Base-by-base conservation (phyloP, 1,139 yeast species). In the Candida sp. region DNA sequence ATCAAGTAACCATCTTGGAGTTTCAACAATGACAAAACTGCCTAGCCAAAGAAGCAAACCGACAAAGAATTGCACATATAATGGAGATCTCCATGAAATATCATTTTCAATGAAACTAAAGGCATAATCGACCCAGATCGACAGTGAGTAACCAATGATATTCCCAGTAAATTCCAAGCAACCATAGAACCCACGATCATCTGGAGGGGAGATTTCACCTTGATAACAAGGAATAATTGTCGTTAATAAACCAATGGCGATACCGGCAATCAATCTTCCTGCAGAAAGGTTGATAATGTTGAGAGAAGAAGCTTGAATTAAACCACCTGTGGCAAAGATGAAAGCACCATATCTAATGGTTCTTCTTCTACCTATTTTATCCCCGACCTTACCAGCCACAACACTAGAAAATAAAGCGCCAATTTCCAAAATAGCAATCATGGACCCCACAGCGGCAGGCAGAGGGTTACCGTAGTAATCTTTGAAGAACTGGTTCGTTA, bases 191-290 rank as follows among this genome's bases (percentile, higher is more conserved):
- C 98, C 98, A 48, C 98, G 75, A 52, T 85, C 87, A 49, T 86
- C 85, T 1, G 97, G 90, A 12, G 96, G 96, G 34, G 95, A 83
- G 47, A 91, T 88, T 61, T 91, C 98, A 5, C 89, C 80, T 66
- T 90, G 97, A 63, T 89, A 91, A 40, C 93, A 88, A 0, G 98
- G 97, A n/a, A 93, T 95, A 43, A 90, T 88, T 5, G 96, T 88
- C n/a, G 95, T 85, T 44, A 91, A 73, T 57, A 88, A 76, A 9
- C 97, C 98, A 38, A 91, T 91, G 12, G 96, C 97, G 33, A 90
- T 55, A 58, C 97, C 97, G 38, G 91, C 80, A 36, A 90, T 75
- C 39, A 89, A 75, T 52, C 98, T 75, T 1, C 97, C 97, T 32
- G 79, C 47, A 25, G 87, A 81, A 62, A 90, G 70, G 38, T 68